Evolutionary conservation across 1,284 basidiomycete genomes (phyloP), one percentile per base, ranked within the genome.

Genomic region (Mycosarcoma mackinlayi): DNA sequence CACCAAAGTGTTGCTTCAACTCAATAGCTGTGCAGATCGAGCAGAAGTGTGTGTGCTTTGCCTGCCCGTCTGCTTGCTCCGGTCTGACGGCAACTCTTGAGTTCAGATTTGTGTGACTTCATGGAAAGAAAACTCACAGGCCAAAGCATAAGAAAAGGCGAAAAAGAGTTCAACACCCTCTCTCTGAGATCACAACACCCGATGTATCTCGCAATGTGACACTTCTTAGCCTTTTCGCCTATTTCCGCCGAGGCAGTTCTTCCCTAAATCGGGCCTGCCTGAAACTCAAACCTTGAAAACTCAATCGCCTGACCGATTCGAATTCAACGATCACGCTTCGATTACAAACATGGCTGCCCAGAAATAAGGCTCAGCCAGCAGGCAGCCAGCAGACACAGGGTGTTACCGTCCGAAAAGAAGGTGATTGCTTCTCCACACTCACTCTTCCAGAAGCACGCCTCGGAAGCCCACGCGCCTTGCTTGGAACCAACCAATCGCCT

Each of bases 341-440:
- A 49, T 49, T 49, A 49, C 47, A 49, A 39, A 48, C 24, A n/a
- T n/a, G n/a, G n/a, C n/a, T n/a, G n/a, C n/a, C n/a, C n/a, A 34
- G 34, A 35, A 14, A 21, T 21, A 38, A 38, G 37, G 13, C 37
- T 38, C 34, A n/a, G n/a, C n/a, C n/a, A n/a, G n/a, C n/a, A n/a
- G 31, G 14, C 7, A 16, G 21, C 19, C 21, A 21, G n/a, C n/a
- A n/a, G n/a, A n/a, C n/a, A n/a, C n/a, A n/a, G n/a, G n/a, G n/a
- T n/a, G 8, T 18, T 47, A 16, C 34, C 45, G 34, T 27, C 45
- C 41, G 41, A 42, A 30, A n/a, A n/a, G n/a, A n/a, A n/a, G n/a
- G n/a, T n/a, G n/a, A n/a, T n/a, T n/a, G n/a, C n/a, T n/a, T n/a
- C n/a, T n/a, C n/a, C n/a, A n/a, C n/a, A n/a, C n/a, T n/a, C n/a